Base-by-base conservation (phyloP, 202 grass and related monocot genomes). In the Bolboschoenoplectus hybrid region DNA sequence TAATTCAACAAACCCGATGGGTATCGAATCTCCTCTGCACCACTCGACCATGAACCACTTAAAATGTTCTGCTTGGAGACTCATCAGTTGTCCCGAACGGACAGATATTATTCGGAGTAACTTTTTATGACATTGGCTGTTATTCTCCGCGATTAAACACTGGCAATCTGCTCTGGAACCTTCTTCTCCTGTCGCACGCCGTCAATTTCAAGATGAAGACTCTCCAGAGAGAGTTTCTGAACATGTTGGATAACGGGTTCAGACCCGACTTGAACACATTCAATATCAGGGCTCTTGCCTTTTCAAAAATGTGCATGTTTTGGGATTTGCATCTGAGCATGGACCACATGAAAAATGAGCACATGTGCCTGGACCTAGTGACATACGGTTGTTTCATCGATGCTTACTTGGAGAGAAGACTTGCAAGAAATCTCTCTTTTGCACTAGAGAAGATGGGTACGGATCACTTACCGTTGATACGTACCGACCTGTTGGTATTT, bases 301-400 rank as follows among this genome's bases (percentile, higher is more conserved):
- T 94, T 89, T 98, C 93, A 60, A 96, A 91, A 91, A 98, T 96
- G 93, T 91, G 93, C 70, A 96, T 98, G 91, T 96, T 98, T 91
- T 94, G 91, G 96, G 93, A 96, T 85, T 91, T 98, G 87, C 91
- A 96, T 86, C 86, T 98, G 85, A 92, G 74, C 64, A 85, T 91
- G 62, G 87, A 94, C 16, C 90, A 94, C 82, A 94, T 94, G 92
- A 84, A 77, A 82, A 85, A 82, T 82, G 87, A 94, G 57, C 46
- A 68, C 75, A 63, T 94, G 45, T 40, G 68, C 20, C 88, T 88
- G 6, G 92, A 94, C 81, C 75, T 90, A 87, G 88, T 98, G 74
- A 87, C 92, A 26, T 91, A 84, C 68, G 91, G 97, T 56, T 96
- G 91, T 83, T 90, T 98, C 80, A 87, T 96, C 3, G 97, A 98